Conservation (phyloP, 2,329 filamentous ascomycete genomes). For the Boeremia lycopersici region DNA sequence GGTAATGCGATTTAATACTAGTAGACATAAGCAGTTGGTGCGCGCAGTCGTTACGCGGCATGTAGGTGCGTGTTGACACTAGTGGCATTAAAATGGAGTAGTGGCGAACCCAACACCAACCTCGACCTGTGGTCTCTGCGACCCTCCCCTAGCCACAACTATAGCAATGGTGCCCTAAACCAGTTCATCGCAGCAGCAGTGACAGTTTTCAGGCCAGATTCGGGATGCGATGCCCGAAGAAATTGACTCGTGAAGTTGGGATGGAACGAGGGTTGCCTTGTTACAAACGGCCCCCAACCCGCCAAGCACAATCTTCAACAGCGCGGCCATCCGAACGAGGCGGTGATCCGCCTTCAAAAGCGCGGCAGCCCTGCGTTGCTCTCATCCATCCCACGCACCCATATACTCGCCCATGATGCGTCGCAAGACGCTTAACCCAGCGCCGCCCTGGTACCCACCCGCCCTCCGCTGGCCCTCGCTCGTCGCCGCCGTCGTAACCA, state of each 20-base stretch:
- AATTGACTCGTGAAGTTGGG: neutral
- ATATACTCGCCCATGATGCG: neutral
- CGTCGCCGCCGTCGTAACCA: conserved; percentile 13
- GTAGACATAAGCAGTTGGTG: neutral
- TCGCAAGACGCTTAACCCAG: neutral
- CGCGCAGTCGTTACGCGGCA: neutral
- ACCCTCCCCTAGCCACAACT: neutral
- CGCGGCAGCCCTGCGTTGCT: neutral
- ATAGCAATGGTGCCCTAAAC: neutral
- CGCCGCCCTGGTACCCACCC: conserved; percentile 1
- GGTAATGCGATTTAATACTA: neutral
- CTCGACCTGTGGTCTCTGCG: neutral
- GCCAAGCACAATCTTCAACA: neutral
- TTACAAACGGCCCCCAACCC: conserved; percentile 1
- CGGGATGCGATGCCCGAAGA: neutral
- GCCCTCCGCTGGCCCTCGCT: conserved; percentile 17
- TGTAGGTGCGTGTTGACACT: conserved; percentile 1
- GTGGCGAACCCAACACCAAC: conserved; percentile 1
- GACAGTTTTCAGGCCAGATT: neutral
- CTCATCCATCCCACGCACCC: neutral
- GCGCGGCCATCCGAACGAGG: neutral
- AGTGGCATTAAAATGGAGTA: neutral
- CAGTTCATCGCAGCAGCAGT: neutral
- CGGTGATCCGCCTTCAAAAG: neutral
- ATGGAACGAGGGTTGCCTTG: neutral